These are phyloP conservation scores for Pseudonitzschia pungens DNA, from an alignment of 108 stramenopile genomes.

Conservation along the genomic window DNA sequence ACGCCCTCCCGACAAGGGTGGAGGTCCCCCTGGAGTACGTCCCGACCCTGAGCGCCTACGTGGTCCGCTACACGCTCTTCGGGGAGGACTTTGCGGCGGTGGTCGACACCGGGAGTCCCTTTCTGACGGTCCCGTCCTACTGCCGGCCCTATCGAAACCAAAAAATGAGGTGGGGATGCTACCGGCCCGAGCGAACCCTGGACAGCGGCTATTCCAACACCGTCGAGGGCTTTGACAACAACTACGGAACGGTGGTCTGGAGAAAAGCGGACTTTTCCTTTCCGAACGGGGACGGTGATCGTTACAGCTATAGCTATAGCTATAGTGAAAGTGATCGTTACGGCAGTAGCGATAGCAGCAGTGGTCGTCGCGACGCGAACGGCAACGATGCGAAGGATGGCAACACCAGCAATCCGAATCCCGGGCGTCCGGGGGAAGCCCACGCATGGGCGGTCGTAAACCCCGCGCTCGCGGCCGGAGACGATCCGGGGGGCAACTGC, in stretches of 20 bases:
- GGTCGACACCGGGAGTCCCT: conserved; percentile 60
- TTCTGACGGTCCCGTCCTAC: conserved; percentile 48
- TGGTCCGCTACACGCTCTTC: neutral
- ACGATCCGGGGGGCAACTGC: no score
- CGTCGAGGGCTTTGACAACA: conserved; percentile 55
- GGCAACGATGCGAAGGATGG: no score
- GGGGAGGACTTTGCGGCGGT: conserved; percentile 45
- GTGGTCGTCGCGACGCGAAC: conserved; percentile 1
- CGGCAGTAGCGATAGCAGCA: neutral
- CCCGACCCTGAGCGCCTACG: neutral
- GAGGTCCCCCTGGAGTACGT: neutral
- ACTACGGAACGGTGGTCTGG: conserved; percentile 60
- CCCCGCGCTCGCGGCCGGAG: no score
- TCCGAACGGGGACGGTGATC: conserved; percentile 10
- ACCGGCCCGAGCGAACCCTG: conserved; percentile 32
- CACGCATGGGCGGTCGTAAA: no score
- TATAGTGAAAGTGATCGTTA: conserved; percentile 15
- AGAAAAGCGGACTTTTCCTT: conserved; percentile 51
- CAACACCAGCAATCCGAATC: no score
- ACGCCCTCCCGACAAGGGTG: neutral
- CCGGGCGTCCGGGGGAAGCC: no score
- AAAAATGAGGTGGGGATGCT: conserved; percentile 44
- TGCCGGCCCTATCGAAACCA: conserved; percentile 37
- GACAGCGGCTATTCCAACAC: conserved; percentile 42
- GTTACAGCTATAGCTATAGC: neutral